phyloP scores from a whole-genome alignment of 345 rosid genomes.

The Populus davidiana region DNA sequence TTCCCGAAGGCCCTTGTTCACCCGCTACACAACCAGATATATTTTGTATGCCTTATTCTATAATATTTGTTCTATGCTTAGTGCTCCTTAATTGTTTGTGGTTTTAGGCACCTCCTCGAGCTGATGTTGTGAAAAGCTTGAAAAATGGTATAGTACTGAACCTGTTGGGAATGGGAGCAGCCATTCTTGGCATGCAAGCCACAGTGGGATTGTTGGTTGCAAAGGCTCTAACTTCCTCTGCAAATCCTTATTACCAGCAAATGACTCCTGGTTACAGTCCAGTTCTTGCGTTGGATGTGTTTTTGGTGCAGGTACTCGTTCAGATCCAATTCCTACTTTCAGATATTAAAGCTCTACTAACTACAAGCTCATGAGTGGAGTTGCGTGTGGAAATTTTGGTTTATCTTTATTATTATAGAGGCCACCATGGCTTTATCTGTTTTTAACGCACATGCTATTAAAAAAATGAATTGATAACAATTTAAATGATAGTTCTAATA shows the following conservation, averaged over 20 bases:
- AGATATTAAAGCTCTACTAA: background rate
- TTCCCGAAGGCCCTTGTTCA: background rate
- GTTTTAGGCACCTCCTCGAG: slow-evolving; percentile 92
- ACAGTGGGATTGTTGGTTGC: slow-evolving; percentile 83
- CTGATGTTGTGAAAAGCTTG: slow-evolving; percentile 88
- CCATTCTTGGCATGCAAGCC: slow-evolving; percentile 95
- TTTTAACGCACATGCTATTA: background rate
- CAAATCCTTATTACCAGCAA: slow-evolving; percentile 83
- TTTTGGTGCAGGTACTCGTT: slow-evolving; percentile 81
- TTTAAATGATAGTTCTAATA: background rate
- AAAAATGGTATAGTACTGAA: slow-evolving; percentile 79
- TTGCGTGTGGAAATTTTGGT: background rate
- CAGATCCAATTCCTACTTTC: background rate
- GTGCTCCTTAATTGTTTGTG: background rate
- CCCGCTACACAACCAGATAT: background rate
- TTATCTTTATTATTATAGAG: background rate
- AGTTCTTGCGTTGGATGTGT: slow-evolving; percentile 89
- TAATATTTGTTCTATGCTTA: background rate
- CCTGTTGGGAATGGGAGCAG: slow-evolving; percentile 90
- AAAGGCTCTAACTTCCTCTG: slow-evolving; percentile 90
- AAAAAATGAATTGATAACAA: background rate
- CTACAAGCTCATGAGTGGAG: background rate
- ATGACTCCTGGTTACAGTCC: slow-evolving; percentile 77
- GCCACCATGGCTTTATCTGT: background rate
- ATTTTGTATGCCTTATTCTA: background rate